Evolutionary conservation across 257 asterid species (phyloP).

Genomic region (Solanum arcanum): DNA sequence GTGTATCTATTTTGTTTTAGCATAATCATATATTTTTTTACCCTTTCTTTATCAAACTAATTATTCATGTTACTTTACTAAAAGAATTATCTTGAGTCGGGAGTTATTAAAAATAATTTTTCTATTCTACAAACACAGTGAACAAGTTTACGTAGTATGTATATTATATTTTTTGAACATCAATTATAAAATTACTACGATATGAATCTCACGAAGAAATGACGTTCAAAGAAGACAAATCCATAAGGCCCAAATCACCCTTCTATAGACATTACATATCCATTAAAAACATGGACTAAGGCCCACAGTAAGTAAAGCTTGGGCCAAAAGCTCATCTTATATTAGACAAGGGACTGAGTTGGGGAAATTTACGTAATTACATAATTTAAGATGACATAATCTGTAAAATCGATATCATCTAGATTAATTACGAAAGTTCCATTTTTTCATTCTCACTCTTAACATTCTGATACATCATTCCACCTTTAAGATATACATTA

Average conservation of each 20-base stretch:
- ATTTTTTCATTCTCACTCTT: too few relatives aligned
- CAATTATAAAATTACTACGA: background rate
- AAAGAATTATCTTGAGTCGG: rapidly evolving
- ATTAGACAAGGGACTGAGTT: background rate
- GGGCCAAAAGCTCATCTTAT: background rate
- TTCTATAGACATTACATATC: background rate
- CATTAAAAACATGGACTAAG: background rate
- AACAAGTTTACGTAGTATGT: background rate
- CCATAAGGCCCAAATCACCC: background rate
- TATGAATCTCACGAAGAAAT: background rate
- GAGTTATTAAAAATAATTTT: rapidly evolving
- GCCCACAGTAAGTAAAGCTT: background rate
- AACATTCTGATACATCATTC: too few relatives aligned
- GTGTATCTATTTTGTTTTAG: background rate
- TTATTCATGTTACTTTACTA: background rate
- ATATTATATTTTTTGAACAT: background rate
- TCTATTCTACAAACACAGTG: rapidly evolving
- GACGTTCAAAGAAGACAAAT: background rate
- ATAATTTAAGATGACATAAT: too few relatives aligned
- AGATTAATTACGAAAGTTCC: too few relatives aligned
- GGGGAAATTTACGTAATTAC: background rate
- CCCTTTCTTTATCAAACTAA: background rate
- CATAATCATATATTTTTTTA: background rate
- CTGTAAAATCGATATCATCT: rapidly evolving
- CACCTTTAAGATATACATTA: background rate